phyloP scores from a whole-genome alignment of 23 red algal genomes.

The Agarophyton chilense region DNA sequence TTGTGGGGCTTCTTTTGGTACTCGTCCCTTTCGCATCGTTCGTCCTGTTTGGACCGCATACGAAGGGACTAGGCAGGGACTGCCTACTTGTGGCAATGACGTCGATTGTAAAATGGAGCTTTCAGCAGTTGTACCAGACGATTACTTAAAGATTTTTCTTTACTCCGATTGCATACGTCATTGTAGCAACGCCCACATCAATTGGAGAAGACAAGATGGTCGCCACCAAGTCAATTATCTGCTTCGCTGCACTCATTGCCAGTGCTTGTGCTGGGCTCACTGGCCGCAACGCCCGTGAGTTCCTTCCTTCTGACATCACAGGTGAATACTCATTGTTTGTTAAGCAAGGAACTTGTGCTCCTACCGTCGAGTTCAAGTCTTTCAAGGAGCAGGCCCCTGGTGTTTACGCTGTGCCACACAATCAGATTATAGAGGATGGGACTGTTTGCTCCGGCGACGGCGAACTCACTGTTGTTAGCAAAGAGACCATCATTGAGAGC shows the following conservation, averaged over 20 bases:
- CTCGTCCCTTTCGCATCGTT: background rate
- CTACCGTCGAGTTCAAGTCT: conserved; percentile 43
- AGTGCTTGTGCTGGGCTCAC: conserved; percentile 17
- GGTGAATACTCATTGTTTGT: conserved; percentile 54
- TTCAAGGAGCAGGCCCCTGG: conserved; percentile 23
- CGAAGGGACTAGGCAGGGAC: background rate
- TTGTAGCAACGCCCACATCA: background rate
- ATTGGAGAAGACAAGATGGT: conserved; percentile 20
- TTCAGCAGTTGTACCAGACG: background rate
- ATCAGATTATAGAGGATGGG: conserved; percentile 47
- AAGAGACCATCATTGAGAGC: conserved; percentile 26
- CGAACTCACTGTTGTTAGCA: conserved; percentile 42
- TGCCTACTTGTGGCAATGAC: background rate
- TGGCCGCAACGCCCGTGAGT: conserved; percentile 31
- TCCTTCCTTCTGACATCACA: conserved; percentile 47
- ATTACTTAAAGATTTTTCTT: conserved; percentile 12
- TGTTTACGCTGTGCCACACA: conserved; percentile 55
- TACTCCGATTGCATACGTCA: background rate
- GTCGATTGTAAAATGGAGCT: background rate
- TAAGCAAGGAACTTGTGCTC: conserved; percentile 56
- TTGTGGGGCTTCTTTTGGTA: background rate
- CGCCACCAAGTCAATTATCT: conserved; percentile 33
- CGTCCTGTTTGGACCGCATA: background rate
- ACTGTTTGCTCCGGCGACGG: conserved; percentile 32
- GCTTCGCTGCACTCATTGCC: conserved; percentile 22